Percentiles rank a stretch among this genome's conserved stretches.
These are phyloP conservation scores for Coniophora puteana DNA, from an alignment of 1,284 basidiomycete species.

Conservation along the genomic window DNA sequence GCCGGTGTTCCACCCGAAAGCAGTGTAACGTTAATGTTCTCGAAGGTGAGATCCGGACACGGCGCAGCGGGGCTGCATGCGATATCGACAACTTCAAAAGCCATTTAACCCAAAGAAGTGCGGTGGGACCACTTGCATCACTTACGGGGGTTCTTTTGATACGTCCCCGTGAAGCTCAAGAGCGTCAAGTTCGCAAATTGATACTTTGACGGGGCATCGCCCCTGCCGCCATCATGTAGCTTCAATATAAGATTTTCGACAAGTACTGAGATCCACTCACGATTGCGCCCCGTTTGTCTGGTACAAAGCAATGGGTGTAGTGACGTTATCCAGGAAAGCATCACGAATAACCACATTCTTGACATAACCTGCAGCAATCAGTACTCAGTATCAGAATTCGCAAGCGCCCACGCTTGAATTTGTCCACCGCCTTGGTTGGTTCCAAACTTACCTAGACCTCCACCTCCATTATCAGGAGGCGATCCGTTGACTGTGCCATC, in stretches of 20 bases:
- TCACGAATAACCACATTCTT: constrained; percentile 46
- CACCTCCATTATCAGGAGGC: constrained; percentile 64
- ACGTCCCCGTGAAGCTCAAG: constrained; percentile 46
- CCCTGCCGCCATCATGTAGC: constrained; percentile 27
- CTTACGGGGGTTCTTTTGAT: constrained; percentile 39
- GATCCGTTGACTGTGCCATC: constrained; percentile 48
- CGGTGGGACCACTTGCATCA: constrained; percentile 3
- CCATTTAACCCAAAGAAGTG: background rate
- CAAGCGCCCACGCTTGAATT: background rate
- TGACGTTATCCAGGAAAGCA: constrained; percentile 45
- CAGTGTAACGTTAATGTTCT: constrained; percentile 36
- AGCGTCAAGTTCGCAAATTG: constrained; percentile 48
- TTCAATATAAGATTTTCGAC: background rate
- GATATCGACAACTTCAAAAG: constrained; percentile 45
- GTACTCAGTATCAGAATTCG: background rate
- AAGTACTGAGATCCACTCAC: constrained; percentile 25
- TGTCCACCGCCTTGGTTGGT: background rate
- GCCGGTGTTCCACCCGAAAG: constrained; percentile 33
- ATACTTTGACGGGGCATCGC: constrained; percentile 45
- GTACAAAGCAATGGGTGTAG: constrained; percentile 43
- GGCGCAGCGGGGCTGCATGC: constrained; percentile 49
- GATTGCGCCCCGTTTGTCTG: constrained; percentile 51
- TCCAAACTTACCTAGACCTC: constrained; percentile 44
- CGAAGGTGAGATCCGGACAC: constrained; percentile 43
- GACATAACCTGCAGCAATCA: constrained; percentile 37